Conservation (phyloP, 2,329 filamentous ascomycete species). For the Aspergillus sclerotialis region DNA sequence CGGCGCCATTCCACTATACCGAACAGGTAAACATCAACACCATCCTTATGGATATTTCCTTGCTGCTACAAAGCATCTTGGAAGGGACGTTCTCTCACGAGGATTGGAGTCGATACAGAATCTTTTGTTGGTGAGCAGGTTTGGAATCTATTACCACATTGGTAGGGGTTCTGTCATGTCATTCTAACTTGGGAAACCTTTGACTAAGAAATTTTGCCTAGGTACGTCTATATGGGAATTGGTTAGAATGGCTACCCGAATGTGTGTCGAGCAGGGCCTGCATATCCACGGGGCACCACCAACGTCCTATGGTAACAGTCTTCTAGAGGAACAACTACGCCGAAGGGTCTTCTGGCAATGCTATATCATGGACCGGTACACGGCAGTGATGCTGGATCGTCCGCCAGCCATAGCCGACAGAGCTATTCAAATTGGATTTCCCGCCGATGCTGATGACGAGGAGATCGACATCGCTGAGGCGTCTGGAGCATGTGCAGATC, state of each 20-base stretch:
- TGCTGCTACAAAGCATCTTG: slow-evolving; percentile 28
- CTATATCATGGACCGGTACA: slow-evolving; percentile 41
- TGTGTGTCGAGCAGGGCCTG: slow-evolving; percentile 35
- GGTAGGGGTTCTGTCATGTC: slow-evolving; percentile 13
- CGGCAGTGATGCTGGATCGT: slow-evolving; percentile 35
- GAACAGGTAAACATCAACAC: slow-evolving; percentile 20
- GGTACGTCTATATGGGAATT: slow-evolving; percentile 36
- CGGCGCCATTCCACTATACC: slow-evolving; percentile 28
- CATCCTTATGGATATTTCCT: slow-evolving; percentile 38
- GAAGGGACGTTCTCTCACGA: slow-evolving; percentile 22
- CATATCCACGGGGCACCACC: too few species aligned
- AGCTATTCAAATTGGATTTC: slow-evolving; percentile 32
- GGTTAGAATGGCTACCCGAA: slow-evolving; percentile 32
- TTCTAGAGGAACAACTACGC: slow-evolving; percentile 30
- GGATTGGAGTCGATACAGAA: slow-evolving; percentile 33
- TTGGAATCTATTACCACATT: slow-evolving; percentile 40
- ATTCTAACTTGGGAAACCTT: too few species aligned
- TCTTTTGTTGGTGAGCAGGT: slow-evolving; percentile 33
- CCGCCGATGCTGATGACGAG: slow-evolving; percentile 29
- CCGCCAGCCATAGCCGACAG: slow-evolving; percentile 37
- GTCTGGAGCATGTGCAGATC: slow-evolving; percentile 7
- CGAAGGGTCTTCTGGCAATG: slow-evolving; percentile 41
- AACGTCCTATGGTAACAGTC: slow-evolving; percentile 5
- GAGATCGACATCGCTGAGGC: slow-evolving; percentile 15
- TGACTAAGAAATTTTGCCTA: too few species aligned